These are phyloP conservation scores for Zoysia japonica DNA, from an alignment of 176 grass and related monocot genomes.

Conservation along the genomic window DNA sequence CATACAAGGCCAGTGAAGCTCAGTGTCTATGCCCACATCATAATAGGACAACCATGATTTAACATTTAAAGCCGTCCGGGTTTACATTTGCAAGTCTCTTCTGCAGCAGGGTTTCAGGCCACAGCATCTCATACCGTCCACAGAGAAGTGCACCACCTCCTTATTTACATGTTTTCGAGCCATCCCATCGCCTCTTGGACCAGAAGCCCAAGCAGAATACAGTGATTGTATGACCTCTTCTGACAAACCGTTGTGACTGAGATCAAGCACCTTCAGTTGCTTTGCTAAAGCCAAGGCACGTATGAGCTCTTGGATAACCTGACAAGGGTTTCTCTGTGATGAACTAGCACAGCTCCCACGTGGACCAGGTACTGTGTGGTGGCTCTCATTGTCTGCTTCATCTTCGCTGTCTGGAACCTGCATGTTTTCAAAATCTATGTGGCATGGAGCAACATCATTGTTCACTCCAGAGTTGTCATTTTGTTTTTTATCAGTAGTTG, in stretches of 20 bases:
- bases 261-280: conserved; percentile 74
- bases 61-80: background rate
- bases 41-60: background rate
- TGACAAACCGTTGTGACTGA: conserved; percentile 62
- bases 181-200: conserved; percentile 41
- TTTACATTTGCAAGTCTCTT: conserved; percentile 57
- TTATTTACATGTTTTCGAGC: conserved; percentile 59
- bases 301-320: conserved; percentile 55
- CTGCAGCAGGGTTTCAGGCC: conserved; percentile 72
- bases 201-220: conserved; percentile 67
- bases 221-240: conserved; percentile 57
- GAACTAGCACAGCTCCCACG: conserved; percentile 66
- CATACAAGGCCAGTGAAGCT: conserved; percentile 3
- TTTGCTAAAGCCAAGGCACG: conserved; percentile 51
- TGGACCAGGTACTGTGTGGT: conserved; percentile 28
- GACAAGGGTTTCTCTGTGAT: conserved; percentile 39
- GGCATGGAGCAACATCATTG: conserved; percentile 15
- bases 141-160: conserved; percentile 73
- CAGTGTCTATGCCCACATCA: background rate
- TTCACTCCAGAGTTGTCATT: background rate
- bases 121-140: conserved; percentile 62
- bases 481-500: conserved; percentile 27
- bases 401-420: conserved; percentile 90
- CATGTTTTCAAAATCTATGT: conserved; percentile 46
- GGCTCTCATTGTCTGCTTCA: conserved; percentile 51